A percentile compares a stretch with the other conserved stretches of the same genome.
phyloP scores from a whole-genome alignment of 2,329 filamentous ascomycete species.

The Falciphora oryzae region DNA sequence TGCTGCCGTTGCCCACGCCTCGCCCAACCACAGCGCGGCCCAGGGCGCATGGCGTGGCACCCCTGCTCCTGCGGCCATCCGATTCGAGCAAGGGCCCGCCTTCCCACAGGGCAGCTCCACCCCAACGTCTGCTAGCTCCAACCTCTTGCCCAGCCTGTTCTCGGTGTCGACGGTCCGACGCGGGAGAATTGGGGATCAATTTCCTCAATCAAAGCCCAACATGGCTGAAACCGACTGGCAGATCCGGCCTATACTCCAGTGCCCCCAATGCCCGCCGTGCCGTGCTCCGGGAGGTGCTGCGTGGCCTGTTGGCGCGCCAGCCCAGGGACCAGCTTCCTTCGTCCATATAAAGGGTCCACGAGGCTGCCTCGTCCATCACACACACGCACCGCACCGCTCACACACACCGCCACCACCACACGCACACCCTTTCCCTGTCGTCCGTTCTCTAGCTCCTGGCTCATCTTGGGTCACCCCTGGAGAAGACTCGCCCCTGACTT shows the following conservation, averaged over 20 bases:
- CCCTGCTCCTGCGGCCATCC: neutral
- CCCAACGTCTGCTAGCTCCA: neutral
- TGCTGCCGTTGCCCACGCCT: neutral
- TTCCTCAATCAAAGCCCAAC: slow-evolving; percentile 17
- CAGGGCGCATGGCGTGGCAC: neutral
- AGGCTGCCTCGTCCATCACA: neutral
- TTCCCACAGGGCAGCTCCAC: neutral
- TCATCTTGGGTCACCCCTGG: neutral
- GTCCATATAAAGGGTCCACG: neutral
- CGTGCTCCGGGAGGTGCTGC: neutral
- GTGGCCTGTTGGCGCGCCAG: neutral
- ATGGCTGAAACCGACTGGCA: slow-evolving; percentile 14
- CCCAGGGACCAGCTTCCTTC: neutral
- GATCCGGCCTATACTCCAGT: neutral
- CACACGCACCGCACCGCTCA: neutral
- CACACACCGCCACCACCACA: neutral
- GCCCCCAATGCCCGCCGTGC: slow-evolving; percentile 1
- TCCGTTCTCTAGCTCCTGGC: neutral
- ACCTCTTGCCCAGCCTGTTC: slow-evolving; percentile 25
- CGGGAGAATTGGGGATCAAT: slow-evolving; percentile 31
- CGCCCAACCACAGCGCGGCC: neutral
- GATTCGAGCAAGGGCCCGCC: slow-evolving; percentile 3
- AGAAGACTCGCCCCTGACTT: neutral
- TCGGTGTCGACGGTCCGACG: slow-evolving; percentile 49
- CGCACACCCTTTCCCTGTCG: neutral